Conservation (phyloP, 148 eudicot genomes). For the Diospyros kaki region DNA sequence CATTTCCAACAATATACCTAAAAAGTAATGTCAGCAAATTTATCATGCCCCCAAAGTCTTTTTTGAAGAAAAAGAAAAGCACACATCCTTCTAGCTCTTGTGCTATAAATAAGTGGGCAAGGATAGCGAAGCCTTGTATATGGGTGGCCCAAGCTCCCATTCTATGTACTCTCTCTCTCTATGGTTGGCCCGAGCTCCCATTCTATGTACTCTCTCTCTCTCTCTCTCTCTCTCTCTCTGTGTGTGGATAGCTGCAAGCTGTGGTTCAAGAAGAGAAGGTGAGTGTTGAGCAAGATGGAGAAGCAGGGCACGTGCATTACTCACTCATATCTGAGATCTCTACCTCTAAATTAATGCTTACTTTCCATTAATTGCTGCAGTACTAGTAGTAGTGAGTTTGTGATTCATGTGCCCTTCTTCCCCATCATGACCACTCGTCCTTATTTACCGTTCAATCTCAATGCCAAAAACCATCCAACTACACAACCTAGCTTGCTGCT, state of each 20-base stretch:
- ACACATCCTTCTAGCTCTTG: conserved; percentile 8
- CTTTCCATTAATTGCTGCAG: neutral
- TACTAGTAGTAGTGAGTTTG: conserved; percentile 44
- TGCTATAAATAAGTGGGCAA: conserved; percentile 21
- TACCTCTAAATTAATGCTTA: neutral
- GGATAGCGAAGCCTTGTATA: conserved; percentile 7
- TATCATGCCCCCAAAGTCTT: no score
- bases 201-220: conserved; percentile 9
- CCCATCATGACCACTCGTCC: conserved; percentile 94
- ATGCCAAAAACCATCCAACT: neutral
- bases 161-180: conserved; percentile 10
- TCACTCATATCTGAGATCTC: conserved; percentile 28
- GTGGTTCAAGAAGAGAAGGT: conserved; percentile 22
- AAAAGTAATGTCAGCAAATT: no score
- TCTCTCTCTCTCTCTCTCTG: neutral
- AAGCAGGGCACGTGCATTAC: conserved; percentile 99
- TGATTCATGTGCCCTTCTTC: conserved; percentile 97
- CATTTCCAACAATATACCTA: no score
- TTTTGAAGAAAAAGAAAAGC: no score
- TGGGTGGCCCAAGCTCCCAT: conserved; percentile 16
- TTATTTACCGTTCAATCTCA: conserved; percentile 14
- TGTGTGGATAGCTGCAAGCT: neutral
- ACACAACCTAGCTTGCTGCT: neutral
- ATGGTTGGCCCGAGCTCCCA: conserved; percentile 5
- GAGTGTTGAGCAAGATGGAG: conserved; percentile 94